These are phyloP conservation scores for Tritrichomonas musculus DNA, from an alignment of 208 protist species.

Conservation along the genomic window DNA sequence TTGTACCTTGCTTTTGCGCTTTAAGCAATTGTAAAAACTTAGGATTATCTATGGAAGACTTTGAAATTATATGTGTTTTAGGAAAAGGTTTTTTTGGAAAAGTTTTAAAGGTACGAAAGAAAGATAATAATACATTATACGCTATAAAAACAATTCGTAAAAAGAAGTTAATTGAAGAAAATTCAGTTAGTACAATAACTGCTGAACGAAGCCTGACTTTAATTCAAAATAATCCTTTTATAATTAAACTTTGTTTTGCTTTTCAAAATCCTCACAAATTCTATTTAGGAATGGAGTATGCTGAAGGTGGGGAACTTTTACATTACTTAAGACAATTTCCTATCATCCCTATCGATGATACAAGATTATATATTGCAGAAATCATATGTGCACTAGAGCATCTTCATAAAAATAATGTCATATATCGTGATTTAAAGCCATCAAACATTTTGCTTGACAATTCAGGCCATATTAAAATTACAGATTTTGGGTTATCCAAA, in stretches of 20 bases:
- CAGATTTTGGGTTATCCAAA: background rate
- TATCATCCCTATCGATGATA: slow-evolving; percentile 3
- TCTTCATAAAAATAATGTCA: slow-evolving; percentile 15
- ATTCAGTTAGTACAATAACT: background rate
- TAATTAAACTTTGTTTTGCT: background rate
- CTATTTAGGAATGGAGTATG: background rate
- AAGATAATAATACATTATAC: background rate
- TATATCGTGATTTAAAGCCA: slow-evolving; percentile 13
- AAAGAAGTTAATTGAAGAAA: background rate
- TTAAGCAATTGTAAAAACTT: background rate
- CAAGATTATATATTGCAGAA: background rate
- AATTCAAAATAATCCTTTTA: background rate
- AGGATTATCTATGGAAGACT: background rate
- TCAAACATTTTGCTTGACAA: background rate
- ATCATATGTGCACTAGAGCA: background rate
- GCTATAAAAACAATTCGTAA: background rate
- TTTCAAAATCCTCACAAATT: background rate
- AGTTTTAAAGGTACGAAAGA: background rate
- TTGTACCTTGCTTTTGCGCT: background rate
- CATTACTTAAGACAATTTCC: background rate
- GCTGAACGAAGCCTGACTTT: background rate
- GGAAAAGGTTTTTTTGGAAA: background rate
- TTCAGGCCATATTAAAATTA: background rate
- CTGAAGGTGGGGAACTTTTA: slow-evolving; percentile 24
- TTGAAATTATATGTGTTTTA: background rate